Base-by-base conservation (phyloP, 1,139 yeast genomes). In the Groenewaldozyma auringiensis region DNA sequence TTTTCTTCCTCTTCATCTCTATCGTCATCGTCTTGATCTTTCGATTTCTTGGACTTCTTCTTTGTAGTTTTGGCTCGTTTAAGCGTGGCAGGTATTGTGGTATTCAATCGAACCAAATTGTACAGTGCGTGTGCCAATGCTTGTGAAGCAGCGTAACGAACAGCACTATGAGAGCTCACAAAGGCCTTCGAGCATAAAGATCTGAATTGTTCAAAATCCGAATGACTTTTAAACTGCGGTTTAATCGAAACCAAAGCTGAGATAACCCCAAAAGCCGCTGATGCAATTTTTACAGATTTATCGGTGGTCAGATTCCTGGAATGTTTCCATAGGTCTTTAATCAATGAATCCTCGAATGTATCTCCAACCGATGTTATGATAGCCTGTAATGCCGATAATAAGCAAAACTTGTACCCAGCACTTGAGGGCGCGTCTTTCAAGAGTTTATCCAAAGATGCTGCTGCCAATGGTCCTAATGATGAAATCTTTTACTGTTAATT, bases 241-340 rank as follows among this genome's bases (percentile, higher is more conserved):
- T 52, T 43, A 29, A 48, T 41, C 6, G 47, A 37, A 9, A 53
- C 55, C 9, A 60, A 42, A 1, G 56, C 53, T 4, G 52, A 52
- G 32, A 56, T 42, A 18, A 62, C 57, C n/a, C 58, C 53, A 33
- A 59, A 57, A 0, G 65, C 59, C 2, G 62, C 62, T 6, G 60
- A 56, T 1, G 63, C 53, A 2, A 61, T 61, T 14, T 57, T 53
- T 6, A 61, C 61, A 2, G 67, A 60, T 44, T 59, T 59, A 42
- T 65, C 69, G 2, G 51, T 40, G 3, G 59, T 47, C 25, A 51
- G 53, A 8, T 50, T 40, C 40, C 55, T 55, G 13, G 62, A 60
- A 16, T 46, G 50, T 46, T 64, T 65, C 63, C 65, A 62, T 14
- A 62, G 42, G 40, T 65, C 68, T 43, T 63, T 62, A 21, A 55